Conservation (phyloP, 2,329 filamentous ascomycete genomes). For the Seiridium cupressi region DNA sequence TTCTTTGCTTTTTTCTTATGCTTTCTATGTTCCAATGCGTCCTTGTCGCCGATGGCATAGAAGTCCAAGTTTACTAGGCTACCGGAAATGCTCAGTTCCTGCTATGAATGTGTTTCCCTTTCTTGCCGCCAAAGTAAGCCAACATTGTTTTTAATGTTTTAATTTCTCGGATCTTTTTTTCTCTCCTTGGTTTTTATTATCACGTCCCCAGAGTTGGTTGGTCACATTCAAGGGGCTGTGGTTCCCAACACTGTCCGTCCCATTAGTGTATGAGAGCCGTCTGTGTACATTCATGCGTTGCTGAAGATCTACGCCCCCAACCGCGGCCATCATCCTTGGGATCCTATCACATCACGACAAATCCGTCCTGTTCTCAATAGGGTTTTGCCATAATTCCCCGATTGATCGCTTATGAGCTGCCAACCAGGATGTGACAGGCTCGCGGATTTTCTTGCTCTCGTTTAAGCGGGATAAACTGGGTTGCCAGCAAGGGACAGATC, state of each 20-base stretch:
- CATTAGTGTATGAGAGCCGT: conserved; percentile 11
- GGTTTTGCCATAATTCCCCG: neutral
- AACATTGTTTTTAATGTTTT: neutral
- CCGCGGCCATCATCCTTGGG: neutral
- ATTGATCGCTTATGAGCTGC: neutral
- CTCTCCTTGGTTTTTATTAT: too few species aligned
- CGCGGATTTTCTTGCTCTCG: neutral
- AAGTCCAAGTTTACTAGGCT: too few species aligned
- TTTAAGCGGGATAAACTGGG: neutral
- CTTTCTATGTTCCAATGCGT: too few species aligned
- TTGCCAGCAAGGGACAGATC: neutral
- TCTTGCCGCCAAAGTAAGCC: neutral
- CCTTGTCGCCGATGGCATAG: too few species aligned
- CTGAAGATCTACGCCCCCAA: neutral
- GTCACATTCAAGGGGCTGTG: neutral
- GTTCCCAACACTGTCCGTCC: conserved; percentile 3
- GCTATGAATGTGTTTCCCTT: too few species aligned
- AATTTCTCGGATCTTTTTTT: neutral
- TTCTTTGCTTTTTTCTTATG: neutral
- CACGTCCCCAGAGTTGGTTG: neutral
- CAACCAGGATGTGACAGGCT: neutral
- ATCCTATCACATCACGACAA: neutral
- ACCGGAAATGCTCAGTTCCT: too few species aligned
- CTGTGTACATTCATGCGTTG: conserved; percentile 11
- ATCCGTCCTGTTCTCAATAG: neutral